A percentile compares a stretch with the other conserved stretches of the same genome.
Evolutionary conservation across 257 asterid genomes (phyloP).

Genomic region (Solanum habrochaites): DNA sequence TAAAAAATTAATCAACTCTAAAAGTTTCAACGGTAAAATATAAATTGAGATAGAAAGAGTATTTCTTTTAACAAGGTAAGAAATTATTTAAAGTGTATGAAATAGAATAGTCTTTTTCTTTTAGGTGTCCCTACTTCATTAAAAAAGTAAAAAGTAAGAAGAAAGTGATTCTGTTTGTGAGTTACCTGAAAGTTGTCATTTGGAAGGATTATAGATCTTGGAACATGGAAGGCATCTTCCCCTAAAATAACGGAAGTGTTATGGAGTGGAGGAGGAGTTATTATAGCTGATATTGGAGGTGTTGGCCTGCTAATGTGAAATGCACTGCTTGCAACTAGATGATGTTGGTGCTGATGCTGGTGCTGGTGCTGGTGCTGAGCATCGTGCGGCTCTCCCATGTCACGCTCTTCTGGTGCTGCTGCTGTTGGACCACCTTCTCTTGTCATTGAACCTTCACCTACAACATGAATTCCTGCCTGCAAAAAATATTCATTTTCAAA

Average conservation of each 20-base stretch:
- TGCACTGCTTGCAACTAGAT: constrained; percentile 39
- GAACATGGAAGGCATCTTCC: constrained; percentile 58
- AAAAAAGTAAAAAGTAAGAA: background rate
- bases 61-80: background rate
- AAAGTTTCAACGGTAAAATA: background rate
- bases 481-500: background rate
- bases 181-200: constrained; percentile 61
- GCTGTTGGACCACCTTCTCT: constrained; percentile 26
- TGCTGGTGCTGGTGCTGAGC: constrained; percentile 34
- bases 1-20: background rate
- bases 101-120: background rate
- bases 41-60: background rate
- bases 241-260: constrained; percentile 63
- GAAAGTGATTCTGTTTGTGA: background rate
- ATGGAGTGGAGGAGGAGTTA: constrained; percentile 56
- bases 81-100: background rate
- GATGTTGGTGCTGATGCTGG: constrained; percentile 4
- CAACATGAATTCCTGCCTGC: constrained; percentile 41
- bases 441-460: constrained; percentile 42
- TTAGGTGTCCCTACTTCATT: background rate
- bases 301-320: constrained; percentile 69
- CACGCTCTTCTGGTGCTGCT: constrained; percentile 31
- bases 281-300: constrained; percentile 68
- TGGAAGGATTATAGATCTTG: constrained; percentile 50
- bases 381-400: constrained; percentile 31